phyloP scores from a whole-genome alignment of 176 grass and related monocot genomes.

The Carex kokanica region DNA sequence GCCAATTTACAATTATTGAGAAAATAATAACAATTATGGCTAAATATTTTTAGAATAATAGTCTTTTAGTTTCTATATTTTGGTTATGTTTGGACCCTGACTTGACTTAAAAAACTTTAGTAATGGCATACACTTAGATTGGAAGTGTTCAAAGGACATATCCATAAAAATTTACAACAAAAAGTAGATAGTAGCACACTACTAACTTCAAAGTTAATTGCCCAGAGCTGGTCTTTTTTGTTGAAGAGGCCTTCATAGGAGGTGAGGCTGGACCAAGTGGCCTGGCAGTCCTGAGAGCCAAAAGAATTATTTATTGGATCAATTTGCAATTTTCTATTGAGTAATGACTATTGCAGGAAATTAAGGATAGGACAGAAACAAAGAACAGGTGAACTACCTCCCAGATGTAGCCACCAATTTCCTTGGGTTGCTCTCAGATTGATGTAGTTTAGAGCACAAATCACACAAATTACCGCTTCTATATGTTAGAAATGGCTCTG shows the following conservation, averaged over 20 bases:
- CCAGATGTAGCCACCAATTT: not conserved
- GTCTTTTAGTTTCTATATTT: not conserved
- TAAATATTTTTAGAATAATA: not conserved
- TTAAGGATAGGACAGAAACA: not conserved
- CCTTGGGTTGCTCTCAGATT: slow-evolving; percentile 11
- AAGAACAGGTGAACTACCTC: not conserved
- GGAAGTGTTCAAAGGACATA: slow-evolving; percentile 3
- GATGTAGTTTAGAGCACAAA: slow-evolving; percentile 14
- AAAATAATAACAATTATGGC: not conserved
- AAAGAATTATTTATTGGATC: not conserved
- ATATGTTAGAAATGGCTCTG: slow-evolving; percentile 14
- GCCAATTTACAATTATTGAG: not conserved
- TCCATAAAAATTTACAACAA: not conserved
- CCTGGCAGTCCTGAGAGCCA: not conserved
- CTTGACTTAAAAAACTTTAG: not conserved
- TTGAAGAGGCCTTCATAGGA: not conserved
- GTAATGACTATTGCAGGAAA: not conserved
- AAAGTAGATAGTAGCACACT: not conserved
- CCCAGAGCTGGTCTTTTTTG: slow-evolving; percentile 18
- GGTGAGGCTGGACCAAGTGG: not conserved
- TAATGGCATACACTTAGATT: not conserved
- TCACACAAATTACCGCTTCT: slow-evolving; percentile 6
- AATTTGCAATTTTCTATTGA: not conserved
- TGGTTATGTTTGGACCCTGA: not conserved
- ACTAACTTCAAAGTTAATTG: slow-evolving; percentile 32